These are phyloP conservation scores for Themeda triandra DNA, from an alignment of 176 grass and related monocot species.

Conservation along the genomic window DNA sequence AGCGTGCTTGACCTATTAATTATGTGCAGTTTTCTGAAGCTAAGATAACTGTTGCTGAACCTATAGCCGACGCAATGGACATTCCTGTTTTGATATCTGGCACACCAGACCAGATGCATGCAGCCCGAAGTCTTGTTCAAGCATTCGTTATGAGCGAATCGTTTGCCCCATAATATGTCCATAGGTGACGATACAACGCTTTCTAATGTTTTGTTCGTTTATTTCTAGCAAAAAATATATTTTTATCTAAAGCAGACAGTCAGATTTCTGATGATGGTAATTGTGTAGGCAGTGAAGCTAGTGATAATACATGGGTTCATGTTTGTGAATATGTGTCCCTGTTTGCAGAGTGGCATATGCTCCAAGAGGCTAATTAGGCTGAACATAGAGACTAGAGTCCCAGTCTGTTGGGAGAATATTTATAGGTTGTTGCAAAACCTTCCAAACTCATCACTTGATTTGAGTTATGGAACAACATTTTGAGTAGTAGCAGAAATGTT, in stretches of 20 bases:
- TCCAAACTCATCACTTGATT: background rate
- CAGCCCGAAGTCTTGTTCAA: constrained; percentile 90
- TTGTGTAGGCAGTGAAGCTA: constrained; percentile 11
- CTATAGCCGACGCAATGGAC: constrained; percentile 64
- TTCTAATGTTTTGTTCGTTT: constrained; percentile 4
- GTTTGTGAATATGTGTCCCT: constrained; percentile 27
- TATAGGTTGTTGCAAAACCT: constrained; percentile 18
- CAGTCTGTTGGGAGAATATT: background rate
- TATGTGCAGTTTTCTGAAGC: constrained; percentile 87
- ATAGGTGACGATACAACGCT: constrained; percentile 28
- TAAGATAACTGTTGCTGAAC: constrained; percentile 80
- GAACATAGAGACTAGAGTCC: constrained; percentile 15
- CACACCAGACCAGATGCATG: constrained; percentile 80
- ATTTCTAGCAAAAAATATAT: background rate
- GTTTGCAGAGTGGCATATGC: constrained; percentile 20
- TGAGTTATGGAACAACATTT: constrained; percentile 18
- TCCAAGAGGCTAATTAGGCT: constrained; percentile 28
- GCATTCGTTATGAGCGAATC: constrained; percentile 90
- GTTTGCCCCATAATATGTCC: constrained; percentile 32
- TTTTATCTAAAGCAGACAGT: background rate
- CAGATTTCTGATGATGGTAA: constrained; percentile 15
- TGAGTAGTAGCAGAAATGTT: constrained; percentile 1
- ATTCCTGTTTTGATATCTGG: constrained; percentile 68
- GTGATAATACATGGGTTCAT: constrained; percentile 6
- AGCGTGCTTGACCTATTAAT: constrained; percentile 24